phyloP scores from a whole-genome alignment of 139 green algal genomes.

The Closterium sp. region DNA sequence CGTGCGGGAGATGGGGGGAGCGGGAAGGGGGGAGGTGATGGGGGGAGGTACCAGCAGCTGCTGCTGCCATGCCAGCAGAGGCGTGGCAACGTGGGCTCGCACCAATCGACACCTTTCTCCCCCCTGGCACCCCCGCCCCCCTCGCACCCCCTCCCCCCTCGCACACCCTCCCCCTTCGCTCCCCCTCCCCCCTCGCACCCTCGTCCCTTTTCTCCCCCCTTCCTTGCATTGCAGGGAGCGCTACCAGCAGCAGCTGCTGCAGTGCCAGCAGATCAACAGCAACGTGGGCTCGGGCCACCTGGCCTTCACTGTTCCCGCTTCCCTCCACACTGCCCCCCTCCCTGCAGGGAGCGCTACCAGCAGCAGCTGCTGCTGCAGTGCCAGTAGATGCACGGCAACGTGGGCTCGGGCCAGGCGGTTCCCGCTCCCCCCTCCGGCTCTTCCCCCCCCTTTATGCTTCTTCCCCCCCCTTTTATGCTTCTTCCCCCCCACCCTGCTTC shows the following conservation, averaged over 20 bases:
- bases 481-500: not conserved
- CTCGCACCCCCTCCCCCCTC: too few relatives aligned
- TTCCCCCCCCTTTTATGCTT: not conserved
- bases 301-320: too few relatives aligned
- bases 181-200: too few relatives aligned
- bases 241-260: too few relatives aligned
- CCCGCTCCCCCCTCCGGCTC: not conserved
- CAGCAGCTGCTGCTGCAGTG: constrained; percentile 21
- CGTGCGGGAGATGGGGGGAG: too few relatives aligned
- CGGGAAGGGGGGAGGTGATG: too few relatives aligned
- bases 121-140: not conserved
- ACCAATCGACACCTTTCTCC: not conserved
- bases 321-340: too few relatives aligned
- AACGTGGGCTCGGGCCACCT: too few relatives aligned
- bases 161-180: too few relatives aligned
- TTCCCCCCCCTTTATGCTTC: not conserved
- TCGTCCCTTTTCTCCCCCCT: too few relatives aligned
- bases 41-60: not conserved
- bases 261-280: too few relatives aligned
- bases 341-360: too few relatives aligned
- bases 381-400: not conserved
- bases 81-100: not conserved
- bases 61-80: constrained; percentile 21
- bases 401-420: constrained; percentile 10
- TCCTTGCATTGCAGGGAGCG: not conserved